A percentile compares a stretch with the other conserved stretches of the same genome.
phyloP scores from a whole-genome alignment of 2,329 filamentous ascomycete species.

The Monosporascus ibericus region DNA sequence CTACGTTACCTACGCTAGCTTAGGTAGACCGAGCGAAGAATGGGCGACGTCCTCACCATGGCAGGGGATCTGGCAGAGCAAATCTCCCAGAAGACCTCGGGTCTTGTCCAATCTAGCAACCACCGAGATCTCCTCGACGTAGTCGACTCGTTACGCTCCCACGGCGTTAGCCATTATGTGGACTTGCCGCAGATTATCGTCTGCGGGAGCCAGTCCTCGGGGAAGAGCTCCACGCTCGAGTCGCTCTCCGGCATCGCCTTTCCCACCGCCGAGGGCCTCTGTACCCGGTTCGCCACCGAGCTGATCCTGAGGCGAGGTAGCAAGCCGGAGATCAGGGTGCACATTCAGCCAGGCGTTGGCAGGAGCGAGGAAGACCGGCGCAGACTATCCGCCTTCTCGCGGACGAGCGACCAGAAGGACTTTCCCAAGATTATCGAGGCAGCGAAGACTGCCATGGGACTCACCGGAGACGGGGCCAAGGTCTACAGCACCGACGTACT shows the following conservation, averaged over 20 bases:
- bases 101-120: slow-evolving; percentile 24
- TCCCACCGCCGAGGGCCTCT: slow-evolving; percentile 44
- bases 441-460: slow-evolving; percentile 37
- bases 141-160: slow-evolving; percentile 29
- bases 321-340: slow-evolving; percentile 18
- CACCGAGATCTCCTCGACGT: slow-evolving; percentile 28
- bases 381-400: slow-evolving; percentile 17
- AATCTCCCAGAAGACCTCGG: slow-evolving; percentile 16
- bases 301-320: slow-evolving; percentile 44
- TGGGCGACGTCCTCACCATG: slow-evolving; percentile 8
- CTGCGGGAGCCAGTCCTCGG: slow-evolving; percentile 47
- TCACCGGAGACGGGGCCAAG: slow-evolving; percentile 22
- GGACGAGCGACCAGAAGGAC: slow-evolving; percentile 10
- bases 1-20: too few species aligned
- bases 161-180: slow-evolving; percentile 28
- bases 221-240: slow-evolving; percentile 52
- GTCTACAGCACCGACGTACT: slow-evolving; percentile 34
- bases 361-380: slow-evolving; percentile 11
- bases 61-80: slow-evolving; percentile 12
- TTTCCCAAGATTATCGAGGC: slow-evolving; percentile 19
- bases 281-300: slow-evolving; percentile 56
- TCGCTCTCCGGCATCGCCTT: slow-evolving; percentile 49
- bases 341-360: slow-evolving; percentile 13
- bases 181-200: slow-evolving; percentile 36
- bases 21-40: too few species aligned